Percentiles rank a stretch among this genome's conserved stretches.
phyloP scores from a whole-genome alignment of 768 basidiomycete species.

The Filobasidium floriforme region DNA sequence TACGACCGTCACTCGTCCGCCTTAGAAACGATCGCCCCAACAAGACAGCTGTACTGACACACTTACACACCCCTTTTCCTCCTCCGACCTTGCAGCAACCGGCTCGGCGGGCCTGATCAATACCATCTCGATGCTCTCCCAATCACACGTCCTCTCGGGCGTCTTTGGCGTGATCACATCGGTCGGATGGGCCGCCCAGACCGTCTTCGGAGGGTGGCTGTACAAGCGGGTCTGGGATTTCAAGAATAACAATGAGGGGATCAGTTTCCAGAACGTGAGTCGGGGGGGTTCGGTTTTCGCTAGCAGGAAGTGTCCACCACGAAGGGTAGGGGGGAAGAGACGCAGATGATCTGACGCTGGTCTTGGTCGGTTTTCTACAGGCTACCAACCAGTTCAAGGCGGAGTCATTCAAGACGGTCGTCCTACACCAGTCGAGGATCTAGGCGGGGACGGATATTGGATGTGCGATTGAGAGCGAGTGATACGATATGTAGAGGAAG shows the following conservation, averaged over 20 bases:
- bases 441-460: background rate
- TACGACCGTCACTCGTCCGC: background rate
- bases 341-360: background rate
- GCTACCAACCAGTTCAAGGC: constrained; percentile 27
- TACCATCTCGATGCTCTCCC: constrained; percentile 70
- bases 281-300: background rate
- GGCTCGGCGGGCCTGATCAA: constrained; percentile 93
- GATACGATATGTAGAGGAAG: background rate
- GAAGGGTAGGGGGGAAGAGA: background rate
- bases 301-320: background rate
- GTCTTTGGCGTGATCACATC: constrained; percentile 73
- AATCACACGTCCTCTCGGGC: constrained; percentile 67
- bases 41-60: no score
- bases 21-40: no score
- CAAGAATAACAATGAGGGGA: constrained; percentile 44
- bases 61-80: background rate
- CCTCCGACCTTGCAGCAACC: constrained; percentile 48
- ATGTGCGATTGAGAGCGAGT: background rate
- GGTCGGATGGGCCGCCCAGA: constrained; percentile 80
- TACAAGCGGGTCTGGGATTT: constrained; percentile 44
- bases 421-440: constrained; percentile 26
- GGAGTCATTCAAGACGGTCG: constrained; percentile 27
- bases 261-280: constrained; percentile 36
- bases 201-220: constrained; percentile 37
- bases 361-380: background rate